These are phyloP conservation scores for Exophiala phaeomuriformis DNA, from an alignment of 2,329 filamentous ascomycete genomes.

Conservation along the genomic window DNA sequence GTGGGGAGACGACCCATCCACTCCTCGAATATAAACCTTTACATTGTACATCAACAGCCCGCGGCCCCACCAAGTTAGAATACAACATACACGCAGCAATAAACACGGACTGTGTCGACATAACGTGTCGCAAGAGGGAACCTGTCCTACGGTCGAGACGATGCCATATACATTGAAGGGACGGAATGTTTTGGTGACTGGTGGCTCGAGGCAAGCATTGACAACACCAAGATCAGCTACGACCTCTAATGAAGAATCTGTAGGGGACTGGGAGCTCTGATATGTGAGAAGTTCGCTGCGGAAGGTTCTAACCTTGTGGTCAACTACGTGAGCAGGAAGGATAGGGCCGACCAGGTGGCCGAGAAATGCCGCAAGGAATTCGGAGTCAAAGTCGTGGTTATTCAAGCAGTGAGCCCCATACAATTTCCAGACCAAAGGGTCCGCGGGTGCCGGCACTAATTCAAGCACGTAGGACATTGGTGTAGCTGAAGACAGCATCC, in stretches of 20 bases:
- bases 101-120: too few relatives aligned
- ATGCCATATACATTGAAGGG: constrained; percentile 59
- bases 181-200: constrained; percentile 58
- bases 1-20: background rate
- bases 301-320: constrained; percentile 63
- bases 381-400: constrained; percentile 45
- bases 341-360: constrained; percentile 54
- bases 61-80: too few relatives aligned
- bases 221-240: background rate
- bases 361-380: constrained; percentile 47
- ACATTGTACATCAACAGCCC: too few relatives aligned
- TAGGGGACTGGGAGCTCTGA: constrained; percentile 64
- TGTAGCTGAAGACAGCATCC: constrained; percentile 50
- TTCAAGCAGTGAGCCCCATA: constrained; percentile 51
- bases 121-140: too few relatives aligned
- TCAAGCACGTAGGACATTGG: constrained; percentile 52
- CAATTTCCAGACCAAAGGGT: background rate
- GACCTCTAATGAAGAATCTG: background rate
- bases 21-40: background rate
- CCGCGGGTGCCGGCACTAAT: background rate
- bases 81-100: too few relatives aligned
- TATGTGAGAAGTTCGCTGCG: constrained; percentile 59
- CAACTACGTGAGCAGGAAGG: constrained; percentile 61
- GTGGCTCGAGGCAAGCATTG: constrained; percentile 52
- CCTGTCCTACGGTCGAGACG: background rate